Conservation (phyloP, 495 filamentous ascomycete genomes). For the Gamarada debralockiae region DNA sequence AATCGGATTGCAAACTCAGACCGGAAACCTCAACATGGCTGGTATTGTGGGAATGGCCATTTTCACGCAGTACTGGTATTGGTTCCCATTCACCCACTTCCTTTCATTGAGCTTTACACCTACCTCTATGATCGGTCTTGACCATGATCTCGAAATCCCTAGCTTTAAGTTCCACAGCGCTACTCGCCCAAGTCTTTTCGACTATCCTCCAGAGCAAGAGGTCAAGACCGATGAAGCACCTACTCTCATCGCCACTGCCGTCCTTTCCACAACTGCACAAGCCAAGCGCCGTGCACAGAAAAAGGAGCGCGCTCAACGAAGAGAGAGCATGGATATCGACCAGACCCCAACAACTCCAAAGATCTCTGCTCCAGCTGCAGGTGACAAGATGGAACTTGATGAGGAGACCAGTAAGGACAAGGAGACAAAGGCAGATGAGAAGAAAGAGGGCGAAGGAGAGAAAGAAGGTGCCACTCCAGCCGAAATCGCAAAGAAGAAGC, state of each 20-base stretch:
- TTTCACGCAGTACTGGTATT: constrained; percentile 99
- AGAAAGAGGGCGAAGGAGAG: constrained; percentile 54
- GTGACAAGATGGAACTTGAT: constrained; percentile 92
- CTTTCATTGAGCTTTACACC: constrained; percentile 89
- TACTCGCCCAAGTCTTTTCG: constrained; percentile 90
- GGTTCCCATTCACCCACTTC: constrained; percentile 99
- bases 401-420: constrained; percentile 56
- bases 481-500: constrained; percentile 69
- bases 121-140: constrained; percentile 89
- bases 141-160: constrained; percentile 91
- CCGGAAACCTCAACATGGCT: constrained; percentile 95
- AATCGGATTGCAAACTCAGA: constrained; percentile 95
- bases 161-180: constrained; percentile 94
- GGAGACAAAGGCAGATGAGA: constrained; percentile 59
- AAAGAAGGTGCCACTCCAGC: constrained; percentile 49
- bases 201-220: constrained; percentile 95
- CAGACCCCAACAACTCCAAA: constrained; percentile 70
- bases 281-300: constrained; percentile 89
- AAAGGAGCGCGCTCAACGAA: constrained; percentile 63
- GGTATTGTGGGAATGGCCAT: constrained; percentile 97
- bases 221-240: constrained; percentile 90
- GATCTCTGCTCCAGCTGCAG: constrained; percentile 51
- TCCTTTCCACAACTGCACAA: constrained; percentile 94
- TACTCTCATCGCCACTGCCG: constrained; percentile 91
- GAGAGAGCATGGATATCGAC: constrained; percentile 89